Percentiles rank a stretch among this genome's conserved stretches.
Conservation (phyloP, 2,329 filamentous ascomycete species). For the Fusarium fracticaudum region DNA sequence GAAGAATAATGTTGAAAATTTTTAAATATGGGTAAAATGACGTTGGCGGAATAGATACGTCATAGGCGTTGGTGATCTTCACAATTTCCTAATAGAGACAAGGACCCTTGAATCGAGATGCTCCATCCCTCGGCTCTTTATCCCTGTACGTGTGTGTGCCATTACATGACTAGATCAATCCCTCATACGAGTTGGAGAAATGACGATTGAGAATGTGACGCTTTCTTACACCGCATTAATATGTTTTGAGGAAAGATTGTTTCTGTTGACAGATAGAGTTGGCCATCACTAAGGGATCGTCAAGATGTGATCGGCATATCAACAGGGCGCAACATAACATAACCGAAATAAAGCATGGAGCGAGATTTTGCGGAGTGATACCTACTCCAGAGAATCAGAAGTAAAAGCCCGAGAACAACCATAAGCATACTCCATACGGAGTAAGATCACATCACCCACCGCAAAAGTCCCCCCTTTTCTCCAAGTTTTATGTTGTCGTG, state of each 20-base stretch:
- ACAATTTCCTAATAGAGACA: slow-evolving; percentile 9
- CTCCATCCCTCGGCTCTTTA: slow-evolving; percentile 26
- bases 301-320: not conserved
- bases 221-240: not conserved
- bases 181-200: slow-evolving; percentile 5
- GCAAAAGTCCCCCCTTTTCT: not conserved
- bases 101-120: slow-evolving; percentile 16
- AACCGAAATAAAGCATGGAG: not conserved
- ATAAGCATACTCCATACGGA: not conserved
- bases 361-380: not conserved
- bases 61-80: slow-evolving; percentile 20
- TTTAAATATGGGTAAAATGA: slow-evolving; percentile 26
- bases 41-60: slow-evolving; percentile 6
- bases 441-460: not conserved
- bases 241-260: not conserved
- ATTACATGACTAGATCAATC: slow-evolving; percentile 16
- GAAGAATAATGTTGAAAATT: not conserved
- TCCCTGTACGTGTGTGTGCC: not conserved
- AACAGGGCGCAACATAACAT: no score
- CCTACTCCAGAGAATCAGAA: not conserved
- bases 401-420: slow-evolving; percentile 4
- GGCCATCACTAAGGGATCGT: not conserved
- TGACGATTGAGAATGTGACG: not conserved
- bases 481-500: not conserved
- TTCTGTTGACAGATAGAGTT: not conserved